Percentiles rank a stretch among this genome's conserved stretches.
Evolutionary conservation across 1,139 yeast species (phyloP).

Genomic region (Meyerozyma sp.): DNA sequence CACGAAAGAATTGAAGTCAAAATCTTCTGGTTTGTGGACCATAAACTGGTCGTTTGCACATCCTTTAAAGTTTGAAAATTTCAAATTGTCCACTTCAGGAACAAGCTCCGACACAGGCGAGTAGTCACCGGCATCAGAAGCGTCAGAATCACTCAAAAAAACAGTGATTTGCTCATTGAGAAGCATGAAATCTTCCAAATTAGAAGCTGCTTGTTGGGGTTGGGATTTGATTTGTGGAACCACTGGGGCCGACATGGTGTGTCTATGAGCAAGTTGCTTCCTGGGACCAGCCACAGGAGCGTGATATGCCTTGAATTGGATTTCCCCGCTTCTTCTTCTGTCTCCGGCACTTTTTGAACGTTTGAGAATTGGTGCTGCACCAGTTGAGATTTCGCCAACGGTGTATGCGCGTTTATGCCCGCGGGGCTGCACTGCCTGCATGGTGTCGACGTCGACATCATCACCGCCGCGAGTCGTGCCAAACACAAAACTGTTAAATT

Average conservation of each 20-base stretch:
- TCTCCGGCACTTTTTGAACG: conserved; percentile 22
- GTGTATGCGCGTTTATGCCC: conserved; percentile 1
- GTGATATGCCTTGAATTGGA: conserved; percentile 36
- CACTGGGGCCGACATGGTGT: conserved; percentile 19
- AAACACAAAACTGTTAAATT: not conserved
- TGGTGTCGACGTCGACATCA: not conserved
- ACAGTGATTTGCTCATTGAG: conserved; percentile 24
- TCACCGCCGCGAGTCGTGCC: not conserved
- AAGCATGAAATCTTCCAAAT: conserved; percentile 28
- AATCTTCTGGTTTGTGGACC: conserved; percentile 22
- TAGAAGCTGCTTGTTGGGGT: conserved; percentile 4
- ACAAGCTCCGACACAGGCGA: conserved; percentile 20
- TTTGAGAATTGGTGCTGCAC: conserved; percentile 7
- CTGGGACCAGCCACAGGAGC: conserved; percentile 23
- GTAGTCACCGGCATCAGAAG: conserved; percentile 4
- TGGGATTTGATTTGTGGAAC: conserved; percentile 3
- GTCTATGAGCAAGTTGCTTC: conserved; percentile 15
- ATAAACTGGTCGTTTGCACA: conserved; percentile 22
- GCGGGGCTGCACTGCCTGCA: not conserved
- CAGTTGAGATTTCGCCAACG: not conserved
- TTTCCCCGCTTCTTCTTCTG: conserved; percentile 22
- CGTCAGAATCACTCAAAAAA: conserved; percentile 5
- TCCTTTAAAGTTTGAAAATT: conserved; percentile 4
- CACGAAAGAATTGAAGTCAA: conserved; percentile 28
- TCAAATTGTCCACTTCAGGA: conserved; percentile 16